Conservation (phyloP, 345 rosid genomes). For the Corchorus olitorius region DNA sequence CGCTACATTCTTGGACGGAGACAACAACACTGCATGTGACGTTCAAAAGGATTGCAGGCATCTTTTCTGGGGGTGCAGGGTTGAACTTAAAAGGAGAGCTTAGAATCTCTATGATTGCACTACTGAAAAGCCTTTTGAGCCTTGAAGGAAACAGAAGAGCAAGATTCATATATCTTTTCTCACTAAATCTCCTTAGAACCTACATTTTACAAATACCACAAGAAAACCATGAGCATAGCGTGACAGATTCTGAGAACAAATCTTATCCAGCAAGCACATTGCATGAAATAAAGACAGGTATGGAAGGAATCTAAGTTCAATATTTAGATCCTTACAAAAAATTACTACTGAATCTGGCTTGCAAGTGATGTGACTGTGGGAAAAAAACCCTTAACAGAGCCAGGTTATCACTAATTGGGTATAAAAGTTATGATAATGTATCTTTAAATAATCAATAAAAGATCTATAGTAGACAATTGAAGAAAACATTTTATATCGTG, state of each 20-base stretch:
- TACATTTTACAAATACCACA: slow-evolving; percentile 40
- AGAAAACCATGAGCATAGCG: slow-evolving; percentile 1
- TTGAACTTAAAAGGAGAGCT: slow-evolving; percentile 43
- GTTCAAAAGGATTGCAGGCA: slow-evolving; percentile 23
- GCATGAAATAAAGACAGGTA: slow-evolving; percentile 46
- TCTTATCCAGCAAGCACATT: slow-evolving; percentile 37
- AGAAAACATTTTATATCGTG: too few relatives aligned
- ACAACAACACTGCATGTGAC: slow-evolving; percentile 44
- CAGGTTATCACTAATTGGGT: too few relatives aligned
- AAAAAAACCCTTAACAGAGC: too few relatives aligned
- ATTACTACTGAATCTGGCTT: too few relatives aligned
- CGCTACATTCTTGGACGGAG: slow-evolving; percentile 43
- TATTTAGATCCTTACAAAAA: background rate
- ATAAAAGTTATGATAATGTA: too few relatives aligned
- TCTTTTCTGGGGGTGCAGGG: background rate
- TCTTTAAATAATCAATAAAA: too few relatives aligned
- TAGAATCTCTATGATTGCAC: slow-evolving; percentile 32
- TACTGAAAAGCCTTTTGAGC: slow-evolving; percentile 35
- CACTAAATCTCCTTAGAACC: slow-evolving; percentile 33
- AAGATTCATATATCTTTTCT: slow-evolving; percentile 31
- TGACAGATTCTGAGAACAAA: slow-evolving; percentile 12
- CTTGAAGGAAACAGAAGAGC: slow-evolving; percentile 34
- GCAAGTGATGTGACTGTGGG: too few relatives aligned
- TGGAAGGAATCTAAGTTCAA: background rate
- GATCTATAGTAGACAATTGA: too few relatives aligned